A percentile compares a stretch with the other conserved stretches of the same genome.
phyloP scores from a whole-genome alignment of 257 asterid species.

The Fraxinus quadrangulata region DNA sequence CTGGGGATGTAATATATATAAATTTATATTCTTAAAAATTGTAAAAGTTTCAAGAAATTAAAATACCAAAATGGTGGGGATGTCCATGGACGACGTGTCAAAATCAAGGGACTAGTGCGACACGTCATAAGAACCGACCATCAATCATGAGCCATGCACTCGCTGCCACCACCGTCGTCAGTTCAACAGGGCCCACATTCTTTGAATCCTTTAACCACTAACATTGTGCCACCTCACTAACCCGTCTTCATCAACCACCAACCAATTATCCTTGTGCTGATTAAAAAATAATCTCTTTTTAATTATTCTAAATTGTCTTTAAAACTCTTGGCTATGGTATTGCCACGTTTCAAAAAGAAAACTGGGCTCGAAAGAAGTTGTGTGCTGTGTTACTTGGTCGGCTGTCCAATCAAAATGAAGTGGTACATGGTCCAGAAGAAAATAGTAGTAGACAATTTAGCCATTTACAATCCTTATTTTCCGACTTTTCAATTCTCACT shows the following conservation, averaged over 20 bases:
- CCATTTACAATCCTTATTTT: no score
- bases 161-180: slow-evolving; percentile 35
- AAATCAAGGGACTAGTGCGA: slow-evolving; percentile 24
- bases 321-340: not conserved
- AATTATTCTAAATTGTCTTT: not conserved
- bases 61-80: not conserved
- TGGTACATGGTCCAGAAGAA: not conserved
- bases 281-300: slow-evolving; percentile 13
- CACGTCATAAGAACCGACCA: slow-evolving; percentile 48
- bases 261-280: slow-evolving; percentile 25
- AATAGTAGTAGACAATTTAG: not conserved
- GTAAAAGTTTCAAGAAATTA: not conserved
- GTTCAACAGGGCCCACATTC: slow-evolving; percentile 15
- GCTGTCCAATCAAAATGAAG: slow-evolving; percentile 7
- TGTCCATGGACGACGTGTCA: slow-evolving; percentile 14
- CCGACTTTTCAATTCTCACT: no score
- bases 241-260: slow-evolving; percentile 16
- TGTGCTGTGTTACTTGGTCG: slow-evolving; percentile 36
- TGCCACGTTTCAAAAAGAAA: slow-evolving; percentile 21
- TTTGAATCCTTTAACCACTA: slow-evolving; percentile 30
- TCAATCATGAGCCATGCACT: slow-evolving; percentile 23
- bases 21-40: not conserved
- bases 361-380: slow-evolving; percentile 10
- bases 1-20: not conserved
- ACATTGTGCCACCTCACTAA: slow-evolving; percentile 35